phyloP scores from a whole-genome alignment of 1,284 basidiomycete species.

The Amylostereum areolatum region DNA sequence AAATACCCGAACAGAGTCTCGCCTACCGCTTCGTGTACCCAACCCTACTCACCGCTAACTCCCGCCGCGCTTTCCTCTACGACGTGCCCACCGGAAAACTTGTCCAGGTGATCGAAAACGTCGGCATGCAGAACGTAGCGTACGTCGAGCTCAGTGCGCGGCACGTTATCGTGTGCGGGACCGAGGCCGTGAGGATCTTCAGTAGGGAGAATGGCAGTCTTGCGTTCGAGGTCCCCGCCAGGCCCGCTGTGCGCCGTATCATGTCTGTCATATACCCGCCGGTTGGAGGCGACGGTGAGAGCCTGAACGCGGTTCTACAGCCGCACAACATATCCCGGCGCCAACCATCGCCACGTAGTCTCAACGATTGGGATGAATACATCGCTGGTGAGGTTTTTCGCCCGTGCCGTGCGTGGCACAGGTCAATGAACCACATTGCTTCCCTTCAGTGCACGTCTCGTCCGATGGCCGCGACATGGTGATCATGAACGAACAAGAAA shows the following conservation, averaged over 20 bases:
- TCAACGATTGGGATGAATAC: conserved; percentile 5
- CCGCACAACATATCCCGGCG: no score
- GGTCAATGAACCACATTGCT: background rate
- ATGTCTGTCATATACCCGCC: background rate
- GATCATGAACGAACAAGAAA: conserved; percentile 34
- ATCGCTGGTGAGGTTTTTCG: background rate
- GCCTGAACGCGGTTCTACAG: conserved; percentile 15
- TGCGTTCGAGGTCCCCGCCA: conserved; percentile 36
- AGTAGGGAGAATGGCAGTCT: conserved; percentile 38
- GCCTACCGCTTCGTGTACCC: conserved; percentile 70
- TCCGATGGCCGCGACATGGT: conserved; percentile 50
- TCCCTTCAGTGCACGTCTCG: conserved; percentile 51
- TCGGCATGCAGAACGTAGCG: conserved; percentile 14
- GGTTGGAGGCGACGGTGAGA: conserved; percentile 20
- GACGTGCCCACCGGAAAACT: conserved; percentile 46
- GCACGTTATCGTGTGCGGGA: conserved; percentile 58
- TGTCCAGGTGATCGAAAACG: conserved; percentile 38
- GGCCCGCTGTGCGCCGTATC: conserved; percentile 20
- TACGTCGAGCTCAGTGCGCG: conserved; percentile 63
- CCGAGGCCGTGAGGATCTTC: conserved; percentile 43
- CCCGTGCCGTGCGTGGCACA: conserved; percentile 1
- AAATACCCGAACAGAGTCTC: conserved; percentile 36
- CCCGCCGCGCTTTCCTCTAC: conserved; percentile 47
- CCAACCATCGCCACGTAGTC: no score
- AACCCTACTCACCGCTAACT: conserved; percentile 44